Conservation (phyloP, 768 basidiomycete genomes). For the Postia placenta region DNA sequence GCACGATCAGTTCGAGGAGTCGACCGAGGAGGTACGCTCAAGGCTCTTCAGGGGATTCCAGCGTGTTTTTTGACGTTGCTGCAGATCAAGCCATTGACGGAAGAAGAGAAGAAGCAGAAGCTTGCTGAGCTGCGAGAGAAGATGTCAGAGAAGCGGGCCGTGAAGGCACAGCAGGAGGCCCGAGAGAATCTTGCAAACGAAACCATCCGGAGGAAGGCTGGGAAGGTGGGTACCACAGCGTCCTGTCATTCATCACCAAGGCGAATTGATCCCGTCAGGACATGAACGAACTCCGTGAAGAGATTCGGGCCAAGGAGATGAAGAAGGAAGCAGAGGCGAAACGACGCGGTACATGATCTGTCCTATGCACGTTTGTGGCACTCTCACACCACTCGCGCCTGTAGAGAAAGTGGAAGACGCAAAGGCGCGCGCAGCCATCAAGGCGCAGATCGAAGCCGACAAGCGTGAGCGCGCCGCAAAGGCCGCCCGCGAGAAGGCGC, state of each 20-base stretch:
- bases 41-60: no score
- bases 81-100: conserved; percentile 89
- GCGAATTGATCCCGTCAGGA: no score
- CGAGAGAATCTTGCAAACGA: conserved; percentile 73
- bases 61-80: not conserved
- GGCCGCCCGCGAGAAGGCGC: conserved; percentile 83
- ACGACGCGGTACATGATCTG: conserved; percentile 62
- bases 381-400: not conserved
- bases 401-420: conserved; percentile 88
- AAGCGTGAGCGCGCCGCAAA: conserved; percentile 86
- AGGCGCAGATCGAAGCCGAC: conserved; percentile 93
- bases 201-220: conserved; percentile 76
- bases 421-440: conserved; percentile 78
- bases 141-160: conserved; percentile 74
- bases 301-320: conserved; percentile 70
- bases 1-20: conserved; percentile 94
- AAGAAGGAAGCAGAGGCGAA: conserved; percentile 79
- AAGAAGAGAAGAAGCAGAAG: conserved; percentile 85
- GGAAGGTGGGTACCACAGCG: conserved; percentile 70
- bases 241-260: no score
- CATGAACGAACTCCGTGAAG: conserved; percentile 64
- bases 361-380: no score
- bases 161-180: conserved; percentile 66
- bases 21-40: conserved; percentile 78
- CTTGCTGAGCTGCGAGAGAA: conserved; percentile 73